A percentile compares a stretch with the other conserved stretches of the same genome.
Conservation (phyloP, 768 basidiomycete species). For the Auriscalpium orientale region DNA sequence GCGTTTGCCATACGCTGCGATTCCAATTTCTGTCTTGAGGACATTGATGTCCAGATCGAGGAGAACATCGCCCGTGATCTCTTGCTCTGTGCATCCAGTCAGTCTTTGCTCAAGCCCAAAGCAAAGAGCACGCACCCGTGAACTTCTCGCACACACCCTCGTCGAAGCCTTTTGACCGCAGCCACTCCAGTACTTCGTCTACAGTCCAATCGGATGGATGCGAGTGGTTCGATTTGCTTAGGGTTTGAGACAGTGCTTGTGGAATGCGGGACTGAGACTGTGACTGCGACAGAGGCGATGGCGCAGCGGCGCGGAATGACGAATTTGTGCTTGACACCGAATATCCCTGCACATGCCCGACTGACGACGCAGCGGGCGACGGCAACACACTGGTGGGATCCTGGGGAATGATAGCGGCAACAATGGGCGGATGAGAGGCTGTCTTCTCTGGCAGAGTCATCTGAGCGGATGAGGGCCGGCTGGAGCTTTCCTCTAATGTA, state of each 20-base stretch:
- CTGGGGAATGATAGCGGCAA: slow-evolving; percentile 8
- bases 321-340: slow-evolving; percentile 4
- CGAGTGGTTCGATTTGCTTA: slow-evolving; percentile 24
- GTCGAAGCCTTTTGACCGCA: slow-evolving; percentile 78
- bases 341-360: slow-evolving; percentile 18
- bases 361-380: slow-evolving; percentile 22
- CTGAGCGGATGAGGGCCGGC: not conserved
- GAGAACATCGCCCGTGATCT: slow-evolving; percentile 95
- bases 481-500: not conserved
- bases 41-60: slow-evolving; percentile 88
- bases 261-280: not conserved
- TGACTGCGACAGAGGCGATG: not conserved
- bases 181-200: slow-evolving; percentile 87
- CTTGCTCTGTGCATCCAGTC: slow-evolving; percentile 63
- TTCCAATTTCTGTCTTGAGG: slow-evolving; percentile 90
- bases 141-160: slow-evolving; percentile 79
- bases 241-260: not conserved
- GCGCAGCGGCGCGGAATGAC: not conserved
- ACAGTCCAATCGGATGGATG: slow-evolving; percentile 76
- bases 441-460: not conserved
- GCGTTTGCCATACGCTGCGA: slow-evolving; percentile 90
- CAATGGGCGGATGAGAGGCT: not conserved
- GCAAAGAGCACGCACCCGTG: slow-evolving; percentile 47
- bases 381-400: slow-evolving; percentile 25
- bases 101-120: not conserved